These are phyloP conservation scores for Chaetomium strumarium DNA, from an alignment of 2,329 filamentous ascomycete species.

Conservation along the genomic window DNA sequence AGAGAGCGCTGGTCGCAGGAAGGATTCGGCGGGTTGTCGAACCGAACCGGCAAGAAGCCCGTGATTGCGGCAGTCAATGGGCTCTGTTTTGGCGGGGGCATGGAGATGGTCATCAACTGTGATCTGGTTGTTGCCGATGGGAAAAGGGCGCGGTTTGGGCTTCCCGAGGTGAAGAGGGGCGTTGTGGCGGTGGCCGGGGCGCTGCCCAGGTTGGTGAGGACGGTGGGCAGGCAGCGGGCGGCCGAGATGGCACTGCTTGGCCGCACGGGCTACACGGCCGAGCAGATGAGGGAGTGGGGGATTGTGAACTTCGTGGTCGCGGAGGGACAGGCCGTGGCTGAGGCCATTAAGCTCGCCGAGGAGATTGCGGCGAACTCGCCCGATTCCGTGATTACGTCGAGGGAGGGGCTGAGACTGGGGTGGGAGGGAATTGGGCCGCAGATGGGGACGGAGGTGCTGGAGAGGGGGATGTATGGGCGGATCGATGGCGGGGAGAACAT, in stretches of 20 bases:
- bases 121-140: conserved; percentile 62
- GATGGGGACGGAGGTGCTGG: conserved; percentile 53
- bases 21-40: conserved; percentile 62
- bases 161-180: conserved; percentile 67
- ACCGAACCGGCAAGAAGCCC: conserved; percentile 65
- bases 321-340: conserved; percentile 43
- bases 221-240: conserved; percentile 62
- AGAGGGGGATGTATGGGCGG: conserved; percentile 51
- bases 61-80: conserved; percentile 73
- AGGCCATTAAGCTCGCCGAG: conserved; percentile 56
- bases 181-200: conserved; percentile 67
- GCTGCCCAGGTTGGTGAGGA: conserved; percentile 59
- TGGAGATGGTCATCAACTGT: conserved; percentile 69
- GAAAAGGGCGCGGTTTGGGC: conserved; percentile 52
- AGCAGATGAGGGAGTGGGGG: conserved; percentile 59
- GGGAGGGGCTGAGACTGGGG: conserved; percentile 64
- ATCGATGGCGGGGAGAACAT: conserved; percentile 67
- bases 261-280: conserved; percentile 47
- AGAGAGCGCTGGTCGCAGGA: conserved; percentile 32
- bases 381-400: conserved; percentile 66
- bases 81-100: conserved; percentile 66
- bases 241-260: conserved; percentile 67
- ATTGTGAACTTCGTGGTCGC: conserved; percentile 62
- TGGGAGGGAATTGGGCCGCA: conserved; percentile 66
- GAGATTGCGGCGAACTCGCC: conserved; percentile 63